These are phyloP conservation scores for Dryadomyces sulphureus DNA, from an alignment of 2,329 filamentous ascomycete genomes.

Conservation along the genomic window DNA sequence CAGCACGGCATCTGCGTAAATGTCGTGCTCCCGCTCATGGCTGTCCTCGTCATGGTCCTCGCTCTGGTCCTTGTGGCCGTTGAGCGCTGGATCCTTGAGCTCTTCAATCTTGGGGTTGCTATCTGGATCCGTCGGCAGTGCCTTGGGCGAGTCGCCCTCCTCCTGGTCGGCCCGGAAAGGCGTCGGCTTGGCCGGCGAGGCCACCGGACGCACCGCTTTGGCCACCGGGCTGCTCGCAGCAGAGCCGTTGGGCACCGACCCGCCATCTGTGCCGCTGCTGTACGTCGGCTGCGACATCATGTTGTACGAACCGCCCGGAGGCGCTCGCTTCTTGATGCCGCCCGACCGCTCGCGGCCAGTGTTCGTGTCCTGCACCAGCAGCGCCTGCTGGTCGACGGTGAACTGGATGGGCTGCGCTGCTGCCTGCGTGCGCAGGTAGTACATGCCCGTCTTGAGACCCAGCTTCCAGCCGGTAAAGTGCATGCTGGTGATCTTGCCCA, in stretches of 20 bases:
- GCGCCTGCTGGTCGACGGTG: constrained; percentile 91
- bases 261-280: constrained; percentile 35
- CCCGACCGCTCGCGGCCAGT: constrained; percentile 46
- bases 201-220: constrained; percentile 30
- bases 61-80: constrained; percentile 42
- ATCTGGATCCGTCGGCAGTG: constrained; percentile 55
- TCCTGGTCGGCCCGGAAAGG: constrained; percentile 63
- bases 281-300: constrained; percentile 56
- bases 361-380: constrained; percentile 74
- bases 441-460: constrained; percentile 99
- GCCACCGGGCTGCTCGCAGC: constrained; percentile 56
- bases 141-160: constrained; percentile 67
- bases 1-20: constrained; percentile 86
- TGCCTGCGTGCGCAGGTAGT: constrained; percentile 97
- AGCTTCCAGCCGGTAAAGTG: constrained; percentile 99
- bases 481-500: constrained; percentile 99
- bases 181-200: constrained; percentile 45
- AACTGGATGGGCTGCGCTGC: constrained; percentile 96
- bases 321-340: constrained; percentile 55
- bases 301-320: constrained; percentile 40
- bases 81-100: constrained; percentile 38
- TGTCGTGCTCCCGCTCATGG: constrained; percentile 70
- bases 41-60: constrained; percentile 62
- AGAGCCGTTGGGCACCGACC: constrained; percentile 52
- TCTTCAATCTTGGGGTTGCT: constrained; percentile 50